These are phyloP conservation scores for Arthrobotrys megalospora DNA, from an alignment of 2,329 filamentous ascomycete species.

Conservation along the genomic window DNA sequence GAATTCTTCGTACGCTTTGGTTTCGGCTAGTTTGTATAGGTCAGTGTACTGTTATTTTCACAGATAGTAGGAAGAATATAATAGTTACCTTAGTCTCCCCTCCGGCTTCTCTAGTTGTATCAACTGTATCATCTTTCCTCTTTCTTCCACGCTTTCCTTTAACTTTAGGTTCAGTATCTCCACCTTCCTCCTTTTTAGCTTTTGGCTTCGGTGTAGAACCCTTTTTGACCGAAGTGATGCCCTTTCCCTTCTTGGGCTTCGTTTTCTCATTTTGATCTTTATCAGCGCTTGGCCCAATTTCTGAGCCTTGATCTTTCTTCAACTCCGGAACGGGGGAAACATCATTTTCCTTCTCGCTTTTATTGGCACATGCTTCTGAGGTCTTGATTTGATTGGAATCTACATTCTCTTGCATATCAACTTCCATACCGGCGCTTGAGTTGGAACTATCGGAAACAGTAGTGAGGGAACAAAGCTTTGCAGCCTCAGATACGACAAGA, in stretches of 20 bases:
- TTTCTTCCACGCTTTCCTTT: slow-evolving; percentile 47
- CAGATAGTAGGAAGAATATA: not conserved
- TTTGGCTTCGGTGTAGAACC: not conserved
- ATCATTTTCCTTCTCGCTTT: not conserved
- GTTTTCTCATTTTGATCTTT: not conserved
- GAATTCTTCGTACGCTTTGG: slow-evolving; percentile 26
- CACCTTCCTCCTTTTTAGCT: not conserved
- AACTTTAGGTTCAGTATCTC: not conserved
- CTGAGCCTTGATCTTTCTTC: not conserved
- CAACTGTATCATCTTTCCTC: slow-evolving; percentile 2
- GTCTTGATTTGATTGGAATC: not conserved
- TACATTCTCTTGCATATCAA: not conserved
- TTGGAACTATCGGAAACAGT: slow-evolving; percentile 10
- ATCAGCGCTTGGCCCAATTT: not conserved
- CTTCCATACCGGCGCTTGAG: not conserved
- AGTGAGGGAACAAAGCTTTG: slow-evolving; percentile 21
- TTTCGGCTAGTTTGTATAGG: not conserved
- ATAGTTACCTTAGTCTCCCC: slow-evolving; percentile 12
- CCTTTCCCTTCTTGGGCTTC: not conserved
- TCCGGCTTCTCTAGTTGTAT: not conserved
- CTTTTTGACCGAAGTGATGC: not conserved
- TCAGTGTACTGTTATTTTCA: not conserved
- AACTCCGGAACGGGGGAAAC: not conserved
- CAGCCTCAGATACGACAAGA: slow-evolving; percentile 20
- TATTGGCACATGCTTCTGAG: no score